Evolutionary conservation across 495 filamentous ascomycete genomes (phyloP), one percentile per base, ranked within the genome.

Genomic region (Hyphodiscus hymeniophilus): DNA sequence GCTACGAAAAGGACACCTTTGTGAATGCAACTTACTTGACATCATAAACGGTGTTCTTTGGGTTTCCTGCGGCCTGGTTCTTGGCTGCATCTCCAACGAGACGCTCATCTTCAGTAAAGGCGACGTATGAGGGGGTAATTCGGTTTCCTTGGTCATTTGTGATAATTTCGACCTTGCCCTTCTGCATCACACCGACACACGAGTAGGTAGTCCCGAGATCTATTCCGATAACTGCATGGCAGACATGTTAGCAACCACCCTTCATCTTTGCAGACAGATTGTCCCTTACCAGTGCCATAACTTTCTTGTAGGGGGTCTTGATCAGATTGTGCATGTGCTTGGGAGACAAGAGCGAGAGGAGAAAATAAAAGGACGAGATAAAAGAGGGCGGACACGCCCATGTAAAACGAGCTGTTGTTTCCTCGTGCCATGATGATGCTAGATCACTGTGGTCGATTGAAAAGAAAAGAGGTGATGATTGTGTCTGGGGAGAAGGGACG

Each of bases 201-300:
- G 89, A 95, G 77, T 98, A 98, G 42, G 92, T 98, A 40, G 92
- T 98, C 68, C 92, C 92, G 64, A 98, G 69, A 82, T 98, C 92
- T 67, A 98, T 98, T 82, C 92, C 92, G 62, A 98, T 91, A 50
- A 95, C 88, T 71, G 65, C 18, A 20, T 28, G 7, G 32, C 38
- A 38, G 31, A 42, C 7, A 7, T 4, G 35, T 58, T 48, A 58
- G 52, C 45, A 42, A 21, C n/a, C 7, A 12, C 48, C 17, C 26
- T 20, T 13, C 24, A 16, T 33, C 7, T 8, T 42, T 26, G 39
- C 47, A 30, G 39, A 22, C 18, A 22, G 18, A 15, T 38, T 38
- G 34, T 7, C 41, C 59, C 64, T 18, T 66, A 68, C 77, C 78
- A 53, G 82, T 89, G 61, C 90, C 88, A 67, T 87, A 89, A 57